These are phyloP conservation scores for Aureobasidium namibiae DNA, from an alignment of 2,329 filamentous ascomycete genomes.

Conservation along the genomic window DNA sequence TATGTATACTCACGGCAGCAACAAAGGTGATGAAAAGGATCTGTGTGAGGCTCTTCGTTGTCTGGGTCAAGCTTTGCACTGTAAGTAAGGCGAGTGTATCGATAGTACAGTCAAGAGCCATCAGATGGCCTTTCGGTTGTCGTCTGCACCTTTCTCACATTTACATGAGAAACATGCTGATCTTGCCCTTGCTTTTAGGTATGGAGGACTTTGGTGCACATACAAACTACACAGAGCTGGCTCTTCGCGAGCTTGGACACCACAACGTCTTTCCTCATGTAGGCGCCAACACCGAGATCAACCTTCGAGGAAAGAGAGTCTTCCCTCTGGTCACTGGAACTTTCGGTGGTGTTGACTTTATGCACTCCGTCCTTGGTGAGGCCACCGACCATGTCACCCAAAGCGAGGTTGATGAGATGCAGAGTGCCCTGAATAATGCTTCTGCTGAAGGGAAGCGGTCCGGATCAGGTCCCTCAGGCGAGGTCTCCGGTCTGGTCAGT, in stretches of 20 bases:
- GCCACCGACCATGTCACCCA: constrained; percentile 85
- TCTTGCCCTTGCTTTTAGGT: no score
- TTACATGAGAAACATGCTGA: no score
- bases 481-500: constrained; percentile 49
- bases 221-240: constrained; percentile 86
- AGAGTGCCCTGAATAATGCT: constrained; percentile 39
- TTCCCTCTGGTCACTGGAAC: constrained; percentile 85
- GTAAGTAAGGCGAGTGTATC: no score
- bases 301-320: constrained; percentile 62
- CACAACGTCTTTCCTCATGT: constrained; percentile 78
- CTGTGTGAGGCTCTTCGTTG: constrained; percentile 80
- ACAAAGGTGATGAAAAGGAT: constrained; percentile 61
- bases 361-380: constrained; percentile 74
- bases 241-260: constrained; percentile 79
- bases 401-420: constrained; percentile 79
- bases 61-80: constrained; percentile 81
- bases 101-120: no score
- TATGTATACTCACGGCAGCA: constrained; percentile 50
- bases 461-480: constrained; percentile 25
- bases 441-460: constrained; percentile 16
- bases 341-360: constrained; percentile 89
- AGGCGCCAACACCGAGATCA: constrained; percentile 62
- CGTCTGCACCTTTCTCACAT: no score
- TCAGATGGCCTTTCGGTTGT: no score
- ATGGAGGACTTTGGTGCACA: constrained; percentile 89